These are phyloP conservation scores for Boletus sp. DNA, from an alignment of 768 basidiomycete species.

Conservation along the genomic window DNA sequence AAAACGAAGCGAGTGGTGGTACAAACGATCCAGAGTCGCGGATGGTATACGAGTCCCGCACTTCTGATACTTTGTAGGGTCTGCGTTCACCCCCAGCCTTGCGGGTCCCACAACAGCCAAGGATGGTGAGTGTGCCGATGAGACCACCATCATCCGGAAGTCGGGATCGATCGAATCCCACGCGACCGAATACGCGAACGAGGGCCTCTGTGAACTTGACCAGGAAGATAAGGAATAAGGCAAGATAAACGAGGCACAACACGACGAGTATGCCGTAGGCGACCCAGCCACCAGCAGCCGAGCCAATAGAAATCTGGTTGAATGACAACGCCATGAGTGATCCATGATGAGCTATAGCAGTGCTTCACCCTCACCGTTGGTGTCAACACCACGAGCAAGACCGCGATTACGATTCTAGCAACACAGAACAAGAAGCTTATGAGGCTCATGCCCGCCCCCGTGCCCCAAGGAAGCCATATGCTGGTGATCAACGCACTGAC, in stretches of 20 bases:
- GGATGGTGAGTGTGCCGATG: slow-evolving; percentile 75
- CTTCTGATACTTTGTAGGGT: slow-evolving; percentile 25
- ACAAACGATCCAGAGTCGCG: slow-evolving; percentile 50
- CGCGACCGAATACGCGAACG: slow-evolving; percentile 71
- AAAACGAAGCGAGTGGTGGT: slow-evolving; percentile 39
- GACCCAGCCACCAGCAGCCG: slow-evolving; percentile 86
- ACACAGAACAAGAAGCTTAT: slow-evolving; percentile 94
- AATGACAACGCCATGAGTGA: slow-evolving; percentile 10
- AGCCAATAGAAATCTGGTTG: slow-evolving; percentile 76
- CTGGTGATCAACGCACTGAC: slow-evolving; percentile 84
- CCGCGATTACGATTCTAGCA: slow-evolving; percentile 84
- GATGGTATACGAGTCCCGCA: slow-evolving; percentile 26
- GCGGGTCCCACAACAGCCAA: slow-evolving; percentile 63
- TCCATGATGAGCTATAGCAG: not conserved
- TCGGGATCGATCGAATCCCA: slow-evolving; percentile 82
- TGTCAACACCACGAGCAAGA: slow-evolving; percentile 86
- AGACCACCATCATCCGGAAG: slow-evolving; percentile 84
- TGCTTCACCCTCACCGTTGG: slow-evolving; percentile 63
- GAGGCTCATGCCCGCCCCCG: slow-evolving; percentile 94
- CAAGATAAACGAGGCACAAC: slow-evolving; percentile 75
- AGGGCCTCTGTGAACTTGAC: slow-evolving; percentile 83
- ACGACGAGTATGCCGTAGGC: slow-evolving; percentile 91
- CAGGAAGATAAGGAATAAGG: slow-evolving; percentile 77
- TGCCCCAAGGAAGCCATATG: slow-evolving; percentile 95
- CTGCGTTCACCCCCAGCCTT: slow-evolving; percentile 30